A percentile compares a stretch with the other conserved stretches of the same genome.
Evolutionary conservation across 78 protist species (phyloP).

Genomic region (Planoprotostelium fungivorum): DNA sequence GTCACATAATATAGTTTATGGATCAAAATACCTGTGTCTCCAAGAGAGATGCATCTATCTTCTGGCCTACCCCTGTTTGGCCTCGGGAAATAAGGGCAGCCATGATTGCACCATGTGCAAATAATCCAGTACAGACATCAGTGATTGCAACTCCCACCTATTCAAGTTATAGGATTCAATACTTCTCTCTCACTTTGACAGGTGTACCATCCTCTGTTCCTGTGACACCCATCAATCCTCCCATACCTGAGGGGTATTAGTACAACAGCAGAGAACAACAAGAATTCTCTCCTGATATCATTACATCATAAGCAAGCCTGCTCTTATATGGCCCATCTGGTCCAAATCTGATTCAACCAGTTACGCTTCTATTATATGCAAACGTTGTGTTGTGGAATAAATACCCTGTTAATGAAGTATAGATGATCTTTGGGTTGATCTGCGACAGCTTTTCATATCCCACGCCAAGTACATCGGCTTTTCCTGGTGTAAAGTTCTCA

Average conservation of each 20-base stretch:
- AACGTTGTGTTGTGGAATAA: too few relatives aligned
- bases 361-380: too few relatives aligned
- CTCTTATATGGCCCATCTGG: neutral
- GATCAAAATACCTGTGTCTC: neutral
- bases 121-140: constrained; percentile 3
- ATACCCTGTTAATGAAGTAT: neutral
- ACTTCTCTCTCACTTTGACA: neutral
- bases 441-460: neutral
- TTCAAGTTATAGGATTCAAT: too few relatives aligned
- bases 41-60: neutral
- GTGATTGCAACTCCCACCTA: constrained; percentile 14
- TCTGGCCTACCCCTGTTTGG: neutral
- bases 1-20: neutral
- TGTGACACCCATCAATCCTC: constrained; percentile 12
- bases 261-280: too few relatives aligned
- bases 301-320: neutral
- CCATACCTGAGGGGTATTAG: too few relatives aligned
- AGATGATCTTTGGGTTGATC: neutral
- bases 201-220: constrained; percentile 1
- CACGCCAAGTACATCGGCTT: neutral
- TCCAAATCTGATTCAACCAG: neutral
- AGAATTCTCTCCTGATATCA: too few relatives aligned
- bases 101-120: constrained; percentile 9
- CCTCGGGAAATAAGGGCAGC: neutral
- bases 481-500: constrained; percentile 1